These are phyloP conservation scores for Acanthamoeba sp. DNA, from an alignment of 208 protist species.

Conservation along the genomic window DNA sequence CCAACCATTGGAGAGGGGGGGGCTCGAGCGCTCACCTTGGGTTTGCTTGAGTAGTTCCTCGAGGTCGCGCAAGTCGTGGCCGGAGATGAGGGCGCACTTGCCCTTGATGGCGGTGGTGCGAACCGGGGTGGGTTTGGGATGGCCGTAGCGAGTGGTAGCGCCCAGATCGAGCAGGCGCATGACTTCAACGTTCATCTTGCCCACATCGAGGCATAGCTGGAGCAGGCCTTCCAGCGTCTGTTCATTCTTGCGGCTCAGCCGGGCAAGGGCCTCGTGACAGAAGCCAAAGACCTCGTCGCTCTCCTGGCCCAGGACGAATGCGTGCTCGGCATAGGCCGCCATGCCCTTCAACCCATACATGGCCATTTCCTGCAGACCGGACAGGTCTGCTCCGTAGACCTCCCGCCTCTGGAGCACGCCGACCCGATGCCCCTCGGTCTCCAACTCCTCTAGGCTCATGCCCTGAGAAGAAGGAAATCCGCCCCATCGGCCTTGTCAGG, in stretches of 20 bases:
- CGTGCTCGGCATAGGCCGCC: slow-evolving; percentile 88
- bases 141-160: slow-evolving; percentile 82
- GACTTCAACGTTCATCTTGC: slow-evolving; percentile 85
- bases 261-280: slow-evolving; percentile 78
- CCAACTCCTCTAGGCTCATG: slow-evolving; percentile 16
- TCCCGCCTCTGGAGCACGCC: slow-evolving; percentile 10
- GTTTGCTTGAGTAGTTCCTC: slow-evolving; percentile 87
- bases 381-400: slow-evolving; percentile 16
- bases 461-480: not conserved
- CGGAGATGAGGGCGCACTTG: slow-evolving; percentile 90
- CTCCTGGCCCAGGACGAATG: slow-evolving; percentile 73
- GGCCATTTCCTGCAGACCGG: slow-evolving; percentile 85
- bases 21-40: too few relatives aligned
- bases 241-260: slow-evolving; percentile 69
- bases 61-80: slow-evolving; percentile 91
- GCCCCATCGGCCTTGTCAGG: too few relatives aligned
- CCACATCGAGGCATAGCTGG: slow-evolving; percentile 79
- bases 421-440: slow-evolving; percentile 12
- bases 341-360: slow-evolving; percentile 90
- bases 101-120: slow-evolving; percentile 77
- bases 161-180: slow-evolving; percentile 86
- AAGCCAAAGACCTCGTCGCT: slow-evolving; percentile 75
- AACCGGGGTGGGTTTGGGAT: slow-evolving; percentile 84
- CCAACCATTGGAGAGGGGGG: too few relatives aligned
- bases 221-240: slow-evolving; percentile 78